Base-by-base conservation (phyloP, 768 basidiomycete species). In the Mycena amicta region DNA sequence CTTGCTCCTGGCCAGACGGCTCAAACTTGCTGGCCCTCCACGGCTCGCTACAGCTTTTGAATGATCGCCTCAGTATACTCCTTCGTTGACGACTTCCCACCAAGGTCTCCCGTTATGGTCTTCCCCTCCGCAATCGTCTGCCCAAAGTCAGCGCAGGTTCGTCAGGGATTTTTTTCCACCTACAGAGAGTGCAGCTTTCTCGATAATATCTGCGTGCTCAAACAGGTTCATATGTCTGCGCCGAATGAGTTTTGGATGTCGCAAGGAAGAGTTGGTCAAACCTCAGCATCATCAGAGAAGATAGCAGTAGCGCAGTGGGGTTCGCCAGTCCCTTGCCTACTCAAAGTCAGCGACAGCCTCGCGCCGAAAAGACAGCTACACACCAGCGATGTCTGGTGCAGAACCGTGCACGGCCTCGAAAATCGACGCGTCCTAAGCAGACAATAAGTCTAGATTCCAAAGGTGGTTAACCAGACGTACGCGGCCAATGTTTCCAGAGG, bases 381-480 rank as follows among this genome's bases (percentile, higher is more conserved):
- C n/a, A n/a, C n/a, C n/a, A 64, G 93, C 96, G 71, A 98, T 99
- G 74, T 98, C 97, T n/a, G 97, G 96, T 5, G 97, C 97, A 20
- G 95, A 98, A 56, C 97, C 97, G 76, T 99, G 97, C 12, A 99
- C 97, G 61, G 97, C 97, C 78, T 99, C 97, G 67, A 98, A 99
- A 74, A 99, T 99, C 55, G 95, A 98, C 31, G 97, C 97, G 74
- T 98, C 95, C 90, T 94, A 63, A 26, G 55, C 18, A 59, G 57
- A 37, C 30, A 67, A 30, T 62, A 52, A 62, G n/a, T 68, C 61
- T 43, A 60, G 55, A 55, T 29, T 29, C 50, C 33, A 59, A 54
- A 23, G 33, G 5, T 31, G 56, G 43, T 29, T 26, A 6, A 30
- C 26, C 28, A 49, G 23, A 71, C 88, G 63, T 77, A 92, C 92